phyloP scores from a whole-genome alignment of 1,284 basidiomycete genomes.

The Ustilago xerochloae region DNA sequence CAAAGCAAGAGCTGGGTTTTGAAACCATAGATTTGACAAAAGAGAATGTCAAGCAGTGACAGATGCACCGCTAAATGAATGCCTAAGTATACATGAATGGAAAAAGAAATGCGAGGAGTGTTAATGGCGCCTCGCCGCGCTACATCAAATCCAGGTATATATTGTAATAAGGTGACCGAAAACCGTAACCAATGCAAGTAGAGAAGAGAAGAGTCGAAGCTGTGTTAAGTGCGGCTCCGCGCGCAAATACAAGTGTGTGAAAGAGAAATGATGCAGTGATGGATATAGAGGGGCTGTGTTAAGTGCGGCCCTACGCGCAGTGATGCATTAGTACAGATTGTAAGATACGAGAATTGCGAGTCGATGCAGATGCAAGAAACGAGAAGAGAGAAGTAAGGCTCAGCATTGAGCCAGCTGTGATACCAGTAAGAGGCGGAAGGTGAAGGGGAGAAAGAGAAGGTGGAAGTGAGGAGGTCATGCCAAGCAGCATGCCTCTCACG shows the following conservation, averaged over 20 bases:
- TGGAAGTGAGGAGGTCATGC: constrained; percentile 5
- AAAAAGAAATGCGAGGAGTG: constrained; percentile 45
- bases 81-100: constrained; percentile 19
- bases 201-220: constrained; percentile 11
- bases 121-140: constrained; percentile 57
- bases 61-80: neutral
- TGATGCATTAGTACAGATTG: constrained; percentile 25
- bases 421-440: constrained; percentile 6
- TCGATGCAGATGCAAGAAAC: constrained; percentile 37
- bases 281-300: constrained; percentile 45
- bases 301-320: constrained; percentile 50
- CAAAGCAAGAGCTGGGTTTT: constrained; percentile 1
- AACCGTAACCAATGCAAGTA: constrained; percentile 19
- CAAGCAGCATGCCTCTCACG: neutral
- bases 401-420: neutral
- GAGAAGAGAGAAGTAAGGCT: neutral
- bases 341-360: constrained; percentile 23
- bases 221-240: constrained; percentile 52
- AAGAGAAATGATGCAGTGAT: constrained; percentile 4
- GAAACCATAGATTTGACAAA: constrained; percentile 45
- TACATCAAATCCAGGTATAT: constrained; percentile 50
- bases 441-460: constrained; percentile 2
- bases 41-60: neutral
- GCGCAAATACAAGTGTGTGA: constrained; percentile 26
- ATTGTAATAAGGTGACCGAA: neutral